Evolutionary conservation across 768 basidiomycete genomes (phyloP).

Genomic region (Leccinum disarticulatum): DNA sequence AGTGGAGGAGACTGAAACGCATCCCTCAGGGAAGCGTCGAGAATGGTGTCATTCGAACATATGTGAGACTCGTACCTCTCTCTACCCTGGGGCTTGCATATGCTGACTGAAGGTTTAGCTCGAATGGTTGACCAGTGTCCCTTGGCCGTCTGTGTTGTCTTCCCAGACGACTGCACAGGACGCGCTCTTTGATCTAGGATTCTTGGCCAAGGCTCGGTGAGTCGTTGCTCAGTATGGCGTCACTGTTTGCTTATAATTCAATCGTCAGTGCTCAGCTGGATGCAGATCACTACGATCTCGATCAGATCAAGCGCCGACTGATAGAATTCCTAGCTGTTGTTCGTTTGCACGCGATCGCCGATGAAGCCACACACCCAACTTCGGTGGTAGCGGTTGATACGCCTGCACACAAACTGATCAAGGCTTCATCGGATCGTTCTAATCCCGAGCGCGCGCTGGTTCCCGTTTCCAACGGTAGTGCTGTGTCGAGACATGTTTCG

Average conservation of each 20-base stretch:
- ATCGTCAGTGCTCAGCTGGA: conserved; percentile 62
- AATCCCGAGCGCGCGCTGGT: conserved; percentile 25
- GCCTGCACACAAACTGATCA: conserved; percentile 20
- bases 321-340: conserved; percentile 93
- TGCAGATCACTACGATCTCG: conserved; percentile 87
- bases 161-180: conserved; percentile 29
- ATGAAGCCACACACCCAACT: conserved; percentile 12
- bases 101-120: conserved; percentile 41
- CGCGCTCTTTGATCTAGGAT: conserved; percentile 50
- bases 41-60: conserved; percentile 83
- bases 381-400: conserved; percentile 1
- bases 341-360: conserved; percentile 44
- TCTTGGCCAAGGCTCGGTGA: conserved; percentile 65
- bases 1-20: conserved; percentile 80
- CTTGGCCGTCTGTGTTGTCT: conserved; percentile 67
- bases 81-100: neutral
- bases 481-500: conserved; percentile 12
- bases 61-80: conserved; percentile 49
- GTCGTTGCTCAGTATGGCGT: neutral
- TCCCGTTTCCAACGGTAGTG: conserved; percentile 13
- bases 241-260: neutral
- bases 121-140: conserved; percentile 85
- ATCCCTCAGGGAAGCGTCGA: conserved; percentile 92
- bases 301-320: conserved; percentile 87
- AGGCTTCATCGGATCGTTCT: conserved; percentile 20